Conservation (phyloP, 441 rosid species). For the Gossypium davidsonii region DNA sequence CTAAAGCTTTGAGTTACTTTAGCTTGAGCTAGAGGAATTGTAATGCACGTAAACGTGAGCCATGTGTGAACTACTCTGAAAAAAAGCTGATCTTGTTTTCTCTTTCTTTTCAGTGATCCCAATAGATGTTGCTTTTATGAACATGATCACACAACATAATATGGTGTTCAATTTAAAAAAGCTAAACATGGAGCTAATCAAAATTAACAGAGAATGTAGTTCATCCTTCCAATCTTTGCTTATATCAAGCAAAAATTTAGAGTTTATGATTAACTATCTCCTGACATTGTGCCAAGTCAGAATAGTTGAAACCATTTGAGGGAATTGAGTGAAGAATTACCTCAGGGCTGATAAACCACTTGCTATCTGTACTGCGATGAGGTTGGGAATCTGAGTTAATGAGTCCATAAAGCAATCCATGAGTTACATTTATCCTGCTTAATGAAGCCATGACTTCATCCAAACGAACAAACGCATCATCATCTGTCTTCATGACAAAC, state of each 20-base stretch:
- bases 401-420: conserved; percentile 79
- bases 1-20: background rate
- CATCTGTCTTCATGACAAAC: conserved; percentile 94
- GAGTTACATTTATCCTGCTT: conserved; percentile 43
- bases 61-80: background rate
- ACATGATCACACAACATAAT: background rate
- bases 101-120: background rate
- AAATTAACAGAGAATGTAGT: background rate
- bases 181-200: background rate
- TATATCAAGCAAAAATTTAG: background rate
- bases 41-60: background rate
- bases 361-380: conserved; percentile 77
- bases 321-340: conserved; percentile 29
- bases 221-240: background rate
- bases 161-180: background rate
- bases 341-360: conserved; percentile 88
- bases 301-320: background rate
- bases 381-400: conserved; percentile 81
- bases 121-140: background rate
- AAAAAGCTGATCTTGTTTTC: background rate
- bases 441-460: conserved; percentile 78
- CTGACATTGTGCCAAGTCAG: background rate
- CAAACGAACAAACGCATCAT: conserved; percentile 91
- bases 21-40: background rate
- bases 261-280: background rate